Evolutionary conservation across 371 early-diverging fungal genomes (phyloP), one percentile per base, ranked within the genome.

Genomic region (Entomophthora muscae): DNA sequence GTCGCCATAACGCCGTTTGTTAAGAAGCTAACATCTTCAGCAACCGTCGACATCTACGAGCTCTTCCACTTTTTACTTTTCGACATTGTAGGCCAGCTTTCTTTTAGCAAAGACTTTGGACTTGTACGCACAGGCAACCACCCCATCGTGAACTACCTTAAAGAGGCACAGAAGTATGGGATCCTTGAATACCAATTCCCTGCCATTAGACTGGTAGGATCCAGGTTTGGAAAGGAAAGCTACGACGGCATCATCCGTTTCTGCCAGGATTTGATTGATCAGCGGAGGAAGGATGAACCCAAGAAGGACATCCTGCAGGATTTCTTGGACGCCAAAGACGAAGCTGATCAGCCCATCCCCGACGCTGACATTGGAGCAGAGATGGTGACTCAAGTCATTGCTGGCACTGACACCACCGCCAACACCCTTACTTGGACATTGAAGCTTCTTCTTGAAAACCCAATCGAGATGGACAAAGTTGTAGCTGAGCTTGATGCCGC

Each of bases 31-130:
- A 17, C 42, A 5, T 10, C 42, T 10, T 42, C 42, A 66, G 52
- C 57, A 1, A 31, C 33, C 5, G 23, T 67, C 12, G 65, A 67
- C 52, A 54, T 67, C 52, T 61, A 61, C 32, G n/a, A 51, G 1
- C 27, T 62, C 7, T 3, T 67, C 21, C 65, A 67, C 33, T 42
- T 42, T 17, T 23, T 28, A 28, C 21, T 61, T 27, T 32, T 67
- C 3, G 79, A 81, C 67, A 67, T 79, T 3, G 75, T 78, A 63
- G 79, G 80, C 0, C 68, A 72, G 28, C 72, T 77, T 0, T 76
- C 74, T 10, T 78, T 81, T 66, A 76, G 79, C 0, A 63, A 69
- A 23, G 65, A 72, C 1, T 78, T 81, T 56, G 68, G 74, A 23
- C 71, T 79, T 71, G 58, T 81, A 12, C 70, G 74, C 27, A 63